Evolutionary conservation across 768 basidiomycete species (phyloP), one percentile per base, ranked within the genome.

Genomic region (Agrocybe pediades): DNA sequence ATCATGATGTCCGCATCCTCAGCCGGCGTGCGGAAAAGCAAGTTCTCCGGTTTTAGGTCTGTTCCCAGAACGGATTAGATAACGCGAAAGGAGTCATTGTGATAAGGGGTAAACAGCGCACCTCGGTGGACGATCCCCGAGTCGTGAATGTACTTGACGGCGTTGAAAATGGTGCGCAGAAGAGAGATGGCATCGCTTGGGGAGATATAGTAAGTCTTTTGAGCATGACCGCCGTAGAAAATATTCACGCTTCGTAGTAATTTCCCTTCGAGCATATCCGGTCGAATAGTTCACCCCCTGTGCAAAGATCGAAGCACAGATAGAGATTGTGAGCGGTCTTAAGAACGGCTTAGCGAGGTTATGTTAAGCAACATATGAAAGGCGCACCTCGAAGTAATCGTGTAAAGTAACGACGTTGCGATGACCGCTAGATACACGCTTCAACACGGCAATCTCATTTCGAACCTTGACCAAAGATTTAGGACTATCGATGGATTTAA

Each of bases 41-140:
- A 83, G 73, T 99, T 99, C 75, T 99, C 96, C 3, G 96, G 96
- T 72, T 99, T 99, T 56, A 99, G 74, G 66, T 99, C 95, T 90
- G 41, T 39, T 36, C 16, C 8, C 27, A 13, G 20, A 25, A 39
- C 5, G 9, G n/a, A 30, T 33, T 21, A 41, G 48, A 54, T 20
- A 43, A 27, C 21, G 9, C 16, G 19, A 30, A 54, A 9, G 29
- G 26, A 36, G 19, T 15, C 19, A 50, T 40, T 17, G 46, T 15
- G 44, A 49, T 26, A 41, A 40, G 39, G 26, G 15, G 30, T 20
- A 30, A 49, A 24, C 43, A 23, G 62, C 80, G 39, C 43, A 86
- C 86, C 88, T 61, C 97, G 83, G 65, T 99, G 96, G 11, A 99
- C 96, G 66, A 99, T 95, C 15, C 92, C 95, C 53, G 85, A 80